These are phyloP conservation scores for Neofusicoccum cordaticola DNA, from an alignment of 2,329 filamentous ascomycete species.

Conservation along the genomic window DNA sequence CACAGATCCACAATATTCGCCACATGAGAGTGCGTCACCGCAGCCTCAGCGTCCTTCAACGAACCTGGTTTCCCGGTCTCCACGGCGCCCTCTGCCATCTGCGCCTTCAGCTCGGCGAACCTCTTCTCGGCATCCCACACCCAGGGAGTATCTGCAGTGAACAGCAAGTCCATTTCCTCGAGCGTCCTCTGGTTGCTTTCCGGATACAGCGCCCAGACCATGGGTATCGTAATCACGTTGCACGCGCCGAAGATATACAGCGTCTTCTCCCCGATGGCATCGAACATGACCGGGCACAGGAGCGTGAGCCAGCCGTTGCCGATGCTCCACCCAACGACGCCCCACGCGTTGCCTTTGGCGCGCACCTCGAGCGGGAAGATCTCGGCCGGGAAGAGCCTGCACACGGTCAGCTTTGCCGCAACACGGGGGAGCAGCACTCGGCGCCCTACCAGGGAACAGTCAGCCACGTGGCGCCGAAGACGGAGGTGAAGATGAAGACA, in stretches of 20 bases:
- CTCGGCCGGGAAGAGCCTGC: slow-evolving; percentile 63
- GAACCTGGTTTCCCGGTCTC: not conserved
- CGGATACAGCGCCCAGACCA: slow-evolving; percentile 72
- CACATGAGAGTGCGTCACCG: not conserved
- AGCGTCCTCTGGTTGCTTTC: slow-evolving; percentile 72
- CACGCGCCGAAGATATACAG: slow-evolving; percentile 66
- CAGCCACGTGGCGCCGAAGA: slow-evolving; percentile 65
- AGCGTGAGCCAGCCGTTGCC: slow-evolving; percentile 64
- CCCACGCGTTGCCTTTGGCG: slow-evolving; percentile 73
- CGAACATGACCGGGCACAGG: slow-evolving; percentile 48
- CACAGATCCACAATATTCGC: not conserved
- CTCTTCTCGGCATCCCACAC: slow-evolving; percentile 52
- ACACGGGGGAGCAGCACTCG: slow-evolving; percentile 20
- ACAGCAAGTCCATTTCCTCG: slow-evolving; percentile 73
- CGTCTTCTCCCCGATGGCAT: slow-evolving; percentile 65
- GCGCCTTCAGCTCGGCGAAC: slow-evolving; percentile 24
- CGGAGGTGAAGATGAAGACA: slow-evolving; percentile 66
- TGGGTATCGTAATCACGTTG: slow-evolving; percentile 57
- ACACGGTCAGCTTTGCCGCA: slow-evolving; percentile 25
- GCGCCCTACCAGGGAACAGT: slow-evolving; percentile 50
- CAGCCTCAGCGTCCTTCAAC: not conserved
- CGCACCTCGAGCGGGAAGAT: slow-evolving; percentile 70
- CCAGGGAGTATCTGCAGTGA: slow-evolving; percentile 65
- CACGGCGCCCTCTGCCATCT: not conserved
- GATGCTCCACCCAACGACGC: slow-evolving; percentile 73